phyloP scores from a whole-genome alignment of 2,329 filamentous ascomycete species.

The Aspergillus fumigatiaffinis region DNA sequence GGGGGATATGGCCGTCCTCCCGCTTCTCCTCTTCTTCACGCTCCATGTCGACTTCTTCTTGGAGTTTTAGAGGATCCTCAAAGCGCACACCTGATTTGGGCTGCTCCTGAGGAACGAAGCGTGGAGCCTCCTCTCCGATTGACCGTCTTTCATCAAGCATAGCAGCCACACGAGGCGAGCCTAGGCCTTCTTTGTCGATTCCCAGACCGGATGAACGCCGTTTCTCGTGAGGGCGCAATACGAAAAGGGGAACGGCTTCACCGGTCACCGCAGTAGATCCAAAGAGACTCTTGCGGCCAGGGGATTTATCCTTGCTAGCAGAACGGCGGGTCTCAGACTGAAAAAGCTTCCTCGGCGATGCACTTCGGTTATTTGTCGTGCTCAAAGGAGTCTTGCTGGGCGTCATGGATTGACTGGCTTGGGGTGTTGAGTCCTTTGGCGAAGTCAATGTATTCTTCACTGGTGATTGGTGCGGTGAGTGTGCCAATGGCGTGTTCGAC shows the following conservation, averaged over 20 bases:
- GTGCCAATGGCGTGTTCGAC: conserved; percentile 43
- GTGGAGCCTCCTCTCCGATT: conserved; percentile 62
- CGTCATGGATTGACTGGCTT: conserved; percentile 43
- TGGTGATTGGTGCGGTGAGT: conserved; percentile 36
- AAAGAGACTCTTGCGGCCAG: conserved; percentile 47
- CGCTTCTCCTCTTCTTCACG: conserved; percentile 58
- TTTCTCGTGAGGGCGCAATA: conserved; percentile 57
- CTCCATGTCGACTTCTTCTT: conserved; percentile 61
- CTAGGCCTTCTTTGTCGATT: conserved; percentile 65
- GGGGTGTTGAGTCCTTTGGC: conserved; percentile 44
- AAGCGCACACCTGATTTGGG: conserved; percentile 55
- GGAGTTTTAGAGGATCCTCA: conserved; percentile 60
- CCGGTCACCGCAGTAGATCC: conserved; percentile 53
- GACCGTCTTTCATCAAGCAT: conserved; percentile 68
- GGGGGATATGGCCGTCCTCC: conserved; percentile 52
- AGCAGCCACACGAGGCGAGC: conserved; percentile 69
- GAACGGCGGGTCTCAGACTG: conserved; percentile 39
- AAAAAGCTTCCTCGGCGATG: conserved; percentile 50
- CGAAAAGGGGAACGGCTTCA: conserved; percentile 57
- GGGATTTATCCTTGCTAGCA: conserved; percentile 34
- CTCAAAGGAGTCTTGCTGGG: conserved; percentile 50
- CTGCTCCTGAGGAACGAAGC: conserved; percentile 56
- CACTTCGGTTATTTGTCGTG: conserved; percentile 43
- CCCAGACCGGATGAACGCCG: conserved; percentile 64
- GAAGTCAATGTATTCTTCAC: conserved; percentile 36